Conservation (phyloP, 352 stramenopile species). For the Pythium rishiriense region DNA sequence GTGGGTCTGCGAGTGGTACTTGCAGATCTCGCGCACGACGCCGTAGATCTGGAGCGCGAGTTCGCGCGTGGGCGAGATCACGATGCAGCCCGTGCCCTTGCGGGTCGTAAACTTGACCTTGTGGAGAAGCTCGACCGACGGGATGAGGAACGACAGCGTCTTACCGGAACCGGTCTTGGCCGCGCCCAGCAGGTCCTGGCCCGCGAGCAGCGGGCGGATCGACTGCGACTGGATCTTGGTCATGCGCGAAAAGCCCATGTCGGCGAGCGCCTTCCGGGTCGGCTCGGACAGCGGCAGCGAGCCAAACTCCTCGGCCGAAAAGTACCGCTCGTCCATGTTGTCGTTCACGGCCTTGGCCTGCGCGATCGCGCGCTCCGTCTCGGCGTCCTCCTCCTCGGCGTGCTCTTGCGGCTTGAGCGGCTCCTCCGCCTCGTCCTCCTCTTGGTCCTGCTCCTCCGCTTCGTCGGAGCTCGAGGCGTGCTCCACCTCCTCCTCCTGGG, state of each 20-base stretch:
- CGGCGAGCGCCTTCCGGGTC: constrained; percentile 86
- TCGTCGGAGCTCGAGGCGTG: constrained; percentile 13
- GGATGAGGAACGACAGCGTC: constrained; percentile 98
- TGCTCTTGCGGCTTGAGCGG: constrained; percentile 24
- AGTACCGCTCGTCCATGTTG: constrained; percentile 78
- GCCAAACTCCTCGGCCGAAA: constrained; percentile 86
- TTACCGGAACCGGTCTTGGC: constrained; percentile 99
- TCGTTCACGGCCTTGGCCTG: constrained; percentile 38
- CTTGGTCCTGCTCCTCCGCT: constrained; percentile 29
- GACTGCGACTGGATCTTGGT: constrained; percentile 97
- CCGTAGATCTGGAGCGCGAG: constrained; percentile 99
- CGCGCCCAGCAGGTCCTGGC: constrained; percentile 96
- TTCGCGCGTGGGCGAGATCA: constrained; percentile 98
- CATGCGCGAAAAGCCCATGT: constrained; percentile 95
- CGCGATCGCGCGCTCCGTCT: constrained; percentile 54
- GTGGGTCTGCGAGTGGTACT: constrained; percentile 95
- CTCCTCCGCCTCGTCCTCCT: constrained; percentile 25
- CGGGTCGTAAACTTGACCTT: constrained; percentile 96
- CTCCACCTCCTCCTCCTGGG: constrained; percentile 18
- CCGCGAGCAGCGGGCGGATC: constrained; percentile 94
- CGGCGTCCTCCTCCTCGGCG: constrained; percentile 49
- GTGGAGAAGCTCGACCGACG: constrained; percentile 96
- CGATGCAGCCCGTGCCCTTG: constrained; percentile 97
- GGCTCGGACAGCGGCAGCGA: constrained; percentile 91
- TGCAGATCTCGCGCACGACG: constrained; percentile 95